Base-by-base conservation (phyloP, 208 protist genomes). In the Crithidia bombi region DNA sequence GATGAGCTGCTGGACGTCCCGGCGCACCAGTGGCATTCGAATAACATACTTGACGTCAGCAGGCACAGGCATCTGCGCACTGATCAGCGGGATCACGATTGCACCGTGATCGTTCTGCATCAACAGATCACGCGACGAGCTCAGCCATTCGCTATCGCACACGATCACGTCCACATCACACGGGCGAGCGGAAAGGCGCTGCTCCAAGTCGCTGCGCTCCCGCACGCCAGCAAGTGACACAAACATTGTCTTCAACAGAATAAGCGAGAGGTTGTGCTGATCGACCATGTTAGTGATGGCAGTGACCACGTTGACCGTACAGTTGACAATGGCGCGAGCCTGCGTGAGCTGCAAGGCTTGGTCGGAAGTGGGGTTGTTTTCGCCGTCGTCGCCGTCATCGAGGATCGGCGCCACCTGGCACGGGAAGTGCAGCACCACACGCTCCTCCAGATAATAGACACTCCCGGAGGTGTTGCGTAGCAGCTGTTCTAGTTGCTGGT, bases 241-340 rank as follows among this genome's bases (percentile, higher is more conserved):
- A 81, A 93, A 94, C 85, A 94, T 93, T 15, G 89, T 96, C 61
- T 91, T 94, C 23, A 96, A 81, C 50, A 96, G 66, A 58, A 90
- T 85, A 17, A 96, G 83, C 3, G 91, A 96, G 21, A 96, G 69
- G 64, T 93, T 96, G 71, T 96, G 88, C 72, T 94, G 91, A 50
- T 96, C 89, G 28, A 93, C 91, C 66, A 93, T 84, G 74, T 93
- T 93, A 41, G 71, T 88, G 75, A 96, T 87, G 11, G 83, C 73
- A 32, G 87, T 93, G 26, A 95, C 77, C 28, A 96, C 91, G 74
- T 96, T 96, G 50, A 96, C 90, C 19, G 81, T 93, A 69, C 89
- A 93, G 78, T 90, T 94, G 54, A 95, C 83, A 63, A 92, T 87
- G 38, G 89, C 83, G 26, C 85, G 81, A 17, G 89, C 80, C 79